Percentiles rank a stretch among this genome's conserved stretches.
Conservation (phyloP, 2,329 filamentous ascomycete species). For the Penicillium sp. region DNA sequence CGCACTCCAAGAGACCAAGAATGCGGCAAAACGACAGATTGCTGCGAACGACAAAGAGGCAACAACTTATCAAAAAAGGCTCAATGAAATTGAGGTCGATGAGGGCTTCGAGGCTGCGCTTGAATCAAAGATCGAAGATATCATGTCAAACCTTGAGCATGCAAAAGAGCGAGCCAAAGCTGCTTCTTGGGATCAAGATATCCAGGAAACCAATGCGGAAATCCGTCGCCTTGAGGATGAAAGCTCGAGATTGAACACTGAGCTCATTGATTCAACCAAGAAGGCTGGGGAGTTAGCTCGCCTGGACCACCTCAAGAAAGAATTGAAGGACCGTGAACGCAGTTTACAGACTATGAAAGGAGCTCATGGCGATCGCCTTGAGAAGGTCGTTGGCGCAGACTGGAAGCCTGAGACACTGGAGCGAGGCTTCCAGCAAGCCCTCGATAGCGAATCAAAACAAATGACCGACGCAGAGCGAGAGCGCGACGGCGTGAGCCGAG, state of each 20-base stretch:
- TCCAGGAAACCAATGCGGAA: constrained; percentile 64
- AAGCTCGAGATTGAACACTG: constrained; percentile 69
- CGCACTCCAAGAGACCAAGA: constrained; percentile 69
- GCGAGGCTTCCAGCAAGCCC: constrained; percentile 61
- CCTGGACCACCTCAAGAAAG: constrained; percentile 78
- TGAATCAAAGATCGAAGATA: constrained; percentile 69
- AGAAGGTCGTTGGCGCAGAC: constrained; percentile 58
- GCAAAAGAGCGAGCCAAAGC: constrained; percentile 62
- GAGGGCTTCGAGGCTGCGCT: constrained; percentile 79
- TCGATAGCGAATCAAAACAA: constrained; percentile 57
- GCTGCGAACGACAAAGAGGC: constrained; percentile 70
- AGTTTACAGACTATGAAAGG: constrained; percentile 74
- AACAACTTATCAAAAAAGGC: constrained; percentile 62
- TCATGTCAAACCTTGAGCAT: constrained; percentile 61
- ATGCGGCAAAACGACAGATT: constrained; percentile 70
- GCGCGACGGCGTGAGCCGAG: constrained; percentile 68
- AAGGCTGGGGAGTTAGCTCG: constrained; percentile 79
- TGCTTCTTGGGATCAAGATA: constrained; percentile 67
- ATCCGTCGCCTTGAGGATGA: constrained; percentile 69
- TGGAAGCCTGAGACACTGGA: constrained; percentile 74
- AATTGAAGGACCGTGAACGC: constrained; percentile 68
- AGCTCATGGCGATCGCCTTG: constrained; percentile 71
- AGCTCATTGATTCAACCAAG: constrained; percentile 78
- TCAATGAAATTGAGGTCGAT: constrained; percentile 74
- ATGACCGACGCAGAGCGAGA: constrained; percentile 65